A percentile compares a stretch with the other conserved stretches of the same genome.
Conservation (phyloP, 2,329 filamentous ascomycete species). For the Daldinia eschscholtzii region DNA sequence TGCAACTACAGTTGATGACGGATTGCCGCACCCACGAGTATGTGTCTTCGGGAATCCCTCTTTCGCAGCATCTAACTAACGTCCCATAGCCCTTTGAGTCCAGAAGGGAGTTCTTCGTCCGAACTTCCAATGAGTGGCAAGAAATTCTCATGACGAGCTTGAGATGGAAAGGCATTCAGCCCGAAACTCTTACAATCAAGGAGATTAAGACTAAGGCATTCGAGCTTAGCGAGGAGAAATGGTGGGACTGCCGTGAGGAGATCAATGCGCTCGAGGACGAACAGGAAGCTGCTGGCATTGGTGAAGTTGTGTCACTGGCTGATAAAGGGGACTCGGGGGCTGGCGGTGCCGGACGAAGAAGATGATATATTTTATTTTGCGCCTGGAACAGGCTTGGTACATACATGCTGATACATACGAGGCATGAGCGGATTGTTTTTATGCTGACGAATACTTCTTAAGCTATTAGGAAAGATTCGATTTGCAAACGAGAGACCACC, state of each 20-base stretch:
- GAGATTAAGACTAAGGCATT: conserved; percentile 94
- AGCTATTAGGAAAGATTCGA: neutral
- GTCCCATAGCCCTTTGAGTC: conserved; percentile 83
- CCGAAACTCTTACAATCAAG: conserved; percentile 81
- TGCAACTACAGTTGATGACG: conserved; percentile 74
- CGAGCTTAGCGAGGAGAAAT: conserved; percentile 92
- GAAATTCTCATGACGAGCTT: conserved; percentile 83
- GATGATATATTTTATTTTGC: conserved; percentile 38
- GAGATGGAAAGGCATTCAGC: conserved; percentile 74
- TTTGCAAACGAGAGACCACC: neutral
- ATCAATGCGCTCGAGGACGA: conserved; percentile 92
- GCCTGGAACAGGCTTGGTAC: neutral
- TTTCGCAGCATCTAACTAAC: conserved; percentile 23
- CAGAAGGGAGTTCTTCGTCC: conserved; percentile 89
- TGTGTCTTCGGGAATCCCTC: conserved; percentile 42
- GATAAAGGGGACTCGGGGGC: conserved; percentile 73
- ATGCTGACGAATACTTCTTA: neutral
- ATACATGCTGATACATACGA: neutral
- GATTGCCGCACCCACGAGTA: conserved; percentile 77
- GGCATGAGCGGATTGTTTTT: neutral
- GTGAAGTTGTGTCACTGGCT: conserved; percentile 89
- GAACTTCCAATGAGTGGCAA: conserved; percentile 92
- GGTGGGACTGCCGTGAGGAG: conserved; percentile 98
- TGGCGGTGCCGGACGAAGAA: conserved; percentile 58
- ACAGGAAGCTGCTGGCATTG: conserved; percentile 94